These are phyloP conservation scores for Lipomyces sp. DNA, from an alignment of 805 yeast species.

Conservation along the genomic window DNA sequence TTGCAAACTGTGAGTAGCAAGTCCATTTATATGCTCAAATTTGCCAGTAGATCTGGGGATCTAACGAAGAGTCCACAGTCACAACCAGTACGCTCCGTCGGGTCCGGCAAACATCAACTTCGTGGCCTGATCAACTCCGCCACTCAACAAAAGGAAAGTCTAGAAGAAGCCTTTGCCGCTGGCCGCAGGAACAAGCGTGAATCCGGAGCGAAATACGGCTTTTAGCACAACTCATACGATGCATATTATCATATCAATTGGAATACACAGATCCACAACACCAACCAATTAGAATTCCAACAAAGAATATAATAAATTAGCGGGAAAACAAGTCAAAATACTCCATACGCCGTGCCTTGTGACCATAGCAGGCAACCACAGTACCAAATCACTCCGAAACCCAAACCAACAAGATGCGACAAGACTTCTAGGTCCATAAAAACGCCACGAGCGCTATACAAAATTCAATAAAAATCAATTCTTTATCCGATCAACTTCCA, in stretches of 20 bases:
- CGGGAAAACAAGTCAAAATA: not conserved
- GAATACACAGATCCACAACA: not conserved
- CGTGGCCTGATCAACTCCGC: conserved; percentile 35
- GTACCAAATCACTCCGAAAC: not conserved
- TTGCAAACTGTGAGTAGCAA: conserved; percentile 32
- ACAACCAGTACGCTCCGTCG: conserved; percentile 35
- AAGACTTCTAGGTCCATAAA: not conserved
- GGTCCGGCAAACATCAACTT: conserved; percentile 39
- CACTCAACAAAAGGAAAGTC: conserved; percentile 35
- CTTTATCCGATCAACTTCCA: conserved; percentile 5
- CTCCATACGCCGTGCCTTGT: not conserved
- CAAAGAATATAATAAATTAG: not conserved
- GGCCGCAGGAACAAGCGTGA: conserved; percentile 32
- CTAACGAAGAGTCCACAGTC: no score
- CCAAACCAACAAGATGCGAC: not conserved
- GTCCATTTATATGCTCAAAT: not conserved
- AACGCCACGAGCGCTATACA: no score
- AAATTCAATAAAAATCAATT: no score
- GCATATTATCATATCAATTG: not conserved
- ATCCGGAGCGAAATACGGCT: conserved; percentile 36
- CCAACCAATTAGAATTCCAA: not conserved
- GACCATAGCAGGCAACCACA: not conserved
- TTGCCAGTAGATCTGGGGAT: no score
- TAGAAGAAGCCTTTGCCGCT: conserved; percentile 36
- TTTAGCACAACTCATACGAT: conserved; percentile 15